Percentiles rank a stretch among this genome's conserved stretches.
Evolutionary conservation across 2,329 filamentous ascomycete species (phyloP).

Genomic region (Calonectria montana): DNA sequence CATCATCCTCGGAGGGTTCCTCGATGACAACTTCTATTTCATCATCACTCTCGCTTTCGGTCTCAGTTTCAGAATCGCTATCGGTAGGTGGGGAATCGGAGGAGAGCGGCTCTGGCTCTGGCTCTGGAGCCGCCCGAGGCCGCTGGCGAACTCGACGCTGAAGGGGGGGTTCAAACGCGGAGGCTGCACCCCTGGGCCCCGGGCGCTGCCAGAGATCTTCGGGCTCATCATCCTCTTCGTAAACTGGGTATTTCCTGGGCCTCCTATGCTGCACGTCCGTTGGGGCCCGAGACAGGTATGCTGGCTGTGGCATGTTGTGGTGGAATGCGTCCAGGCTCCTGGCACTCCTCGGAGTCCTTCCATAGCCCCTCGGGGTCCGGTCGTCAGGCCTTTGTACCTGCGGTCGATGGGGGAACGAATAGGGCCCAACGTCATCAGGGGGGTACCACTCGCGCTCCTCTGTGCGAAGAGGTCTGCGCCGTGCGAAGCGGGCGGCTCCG

Average conservation of each 20-base stretch:
- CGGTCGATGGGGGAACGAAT: constrained; percentile 44
- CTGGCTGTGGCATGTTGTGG: constrained; percentile 45
- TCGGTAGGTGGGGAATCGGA: constrained; percentile 14
- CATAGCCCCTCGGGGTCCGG: constrained; percentile 41
- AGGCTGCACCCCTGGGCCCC: not conserved
- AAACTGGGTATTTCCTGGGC: constrained; percentile 42
- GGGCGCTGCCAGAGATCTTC: not conserved
- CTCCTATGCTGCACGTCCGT: constrained; percentile 45
- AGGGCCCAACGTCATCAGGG: constrained; percentile 41
- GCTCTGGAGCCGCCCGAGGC: constrained; percentile 3
- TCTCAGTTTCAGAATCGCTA: constrained; percentile 21
- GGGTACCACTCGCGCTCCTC: constrained; percentile 42
- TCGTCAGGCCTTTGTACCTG: constrained; percentile 49
- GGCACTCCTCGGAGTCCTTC: constrained; percentile 32
- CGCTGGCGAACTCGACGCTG: constrained; percentile 2
- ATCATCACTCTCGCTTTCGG: constrained; percentile 24
- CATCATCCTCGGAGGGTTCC: constrained; percentile 11
- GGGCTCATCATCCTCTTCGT: constrained; percentile 41
- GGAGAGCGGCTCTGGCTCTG: not conserved
- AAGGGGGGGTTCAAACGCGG: constrained; percentile 8
- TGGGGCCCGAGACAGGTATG: constrained; percentile 42
- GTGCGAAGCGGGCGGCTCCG: constrained; percentile 42
- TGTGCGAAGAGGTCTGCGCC: constrained; percentile 41
- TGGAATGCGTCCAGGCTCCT: constrained; percentile 45
- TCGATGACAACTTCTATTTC: constrained; percentile 42